phyloP scores from a whole-genome alignment of 1,284 basidiomycete genomes.

The Ganoderma sp. region DNA sequence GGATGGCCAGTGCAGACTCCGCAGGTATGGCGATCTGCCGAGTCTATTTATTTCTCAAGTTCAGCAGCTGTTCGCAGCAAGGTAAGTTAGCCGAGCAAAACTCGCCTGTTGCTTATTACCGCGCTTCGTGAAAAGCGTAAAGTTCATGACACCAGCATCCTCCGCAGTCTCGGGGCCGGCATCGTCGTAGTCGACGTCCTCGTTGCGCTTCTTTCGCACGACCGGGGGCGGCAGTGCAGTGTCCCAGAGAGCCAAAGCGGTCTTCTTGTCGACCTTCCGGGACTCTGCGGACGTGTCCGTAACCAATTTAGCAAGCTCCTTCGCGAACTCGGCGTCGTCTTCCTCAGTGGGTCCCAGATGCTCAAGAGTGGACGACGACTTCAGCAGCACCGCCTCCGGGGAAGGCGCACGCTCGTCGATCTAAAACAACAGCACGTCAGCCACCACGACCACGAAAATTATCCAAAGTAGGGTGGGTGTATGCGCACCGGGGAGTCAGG shows the following conservation, averaged over 20 bases:
- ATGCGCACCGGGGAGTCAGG: constrained; percentile 58
- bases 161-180: constrained; percentile 31
- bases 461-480: too few relatives aligned
- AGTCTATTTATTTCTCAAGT: constrained; percentile 52
- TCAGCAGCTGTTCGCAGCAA: neutral
- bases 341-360: constrained; percentile 80
- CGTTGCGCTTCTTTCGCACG: constrained; percentile 62
- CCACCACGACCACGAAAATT: neutral
- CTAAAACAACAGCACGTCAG: constrained; percentile 43
- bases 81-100: constrained; percentile 13
- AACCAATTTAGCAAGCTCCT: constrained; percentile 95
- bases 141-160: constrained; percentile 77
- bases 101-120: constrained; percentile 91
- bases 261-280: constrained; percentile 85
- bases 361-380: constrained; percentile 61
- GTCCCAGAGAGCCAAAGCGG: constrained; percentile 84
- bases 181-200: constrained; percentile 61
- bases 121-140: constrained; percentile 92
- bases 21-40: constrained; percentile 88
- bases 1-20: constrained; percentile 85
- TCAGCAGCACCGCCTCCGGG: constrained; percentile 77
- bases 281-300: constrained; percentile 84
- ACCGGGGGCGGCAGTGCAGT: constrained; percentile 76
- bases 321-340: constrained; percentile 92
- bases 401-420: constrained; percentile 71